phyloP scores from a whole-genome alignment of 75 land plant genomes.

The Picea sitchensis region DNA sequence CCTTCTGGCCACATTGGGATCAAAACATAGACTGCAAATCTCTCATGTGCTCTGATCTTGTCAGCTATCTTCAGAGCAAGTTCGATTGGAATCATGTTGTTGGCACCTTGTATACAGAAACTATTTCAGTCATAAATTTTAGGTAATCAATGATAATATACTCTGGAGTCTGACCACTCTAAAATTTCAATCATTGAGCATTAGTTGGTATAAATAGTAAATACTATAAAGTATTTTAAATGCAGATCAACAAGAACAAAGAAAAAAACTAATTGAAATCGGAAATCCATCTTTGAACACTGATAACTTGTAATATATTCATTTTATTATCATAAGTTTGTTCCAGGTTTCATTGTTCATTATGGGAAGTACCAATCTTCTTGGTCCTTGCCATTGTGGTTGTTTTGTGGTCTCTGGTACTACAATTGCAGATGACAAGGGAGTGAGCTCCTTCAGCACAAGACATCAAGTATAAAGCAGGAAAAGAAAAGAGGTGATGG shows the following conservation, averaged over 20 bases:
- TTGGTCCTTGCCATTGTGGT: neutral
- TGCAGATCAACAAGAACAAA: too few relatives aligned
- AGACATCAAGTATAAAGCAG: neutral
- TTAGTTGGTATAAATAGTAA: too few relatives aligned
- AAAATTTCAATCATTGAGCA: too few relatives aligned
- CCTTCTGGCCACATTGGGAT: slow-evolving; percentile 93
- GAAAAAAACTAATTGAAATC: too few relatives aligned
- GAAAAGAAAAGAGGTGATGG: neutral
- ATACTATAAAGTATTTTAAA: too few relatives aligned
- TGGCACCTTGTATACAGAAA: slow-evolving; percentile 50
- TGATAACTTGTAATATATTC: neutral
- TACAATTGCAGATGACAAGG: neutral
- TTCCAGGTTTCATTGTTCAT: neutral
- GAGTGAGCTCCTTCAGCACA: neutral
- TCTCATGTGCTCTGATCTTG: slow-evolving; percentile 66
- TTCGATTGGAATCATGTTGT: slow-evolving; percentile 74
- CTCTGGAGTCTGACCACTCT: too few relatives aligned
- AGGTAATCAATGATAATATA: neutral
- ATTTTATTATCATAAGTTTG: neutral
- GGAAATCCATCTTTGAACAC: neutral
- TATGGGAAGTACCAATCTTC: neutral
- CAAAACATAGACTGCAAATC: slow-evolving; percentile 65
- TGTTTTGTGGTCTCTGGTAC: neutral
- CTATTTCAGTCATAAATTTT: neutral
- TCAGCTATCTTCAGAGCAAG: slow-evolving; percentile 64